A percentile compares a stretch with the other conserved stretches of the same genome.
phyloP scores from a whole-genome alignment of 345 rosid genomes.

The Citrus cavaleriei region DNA sequence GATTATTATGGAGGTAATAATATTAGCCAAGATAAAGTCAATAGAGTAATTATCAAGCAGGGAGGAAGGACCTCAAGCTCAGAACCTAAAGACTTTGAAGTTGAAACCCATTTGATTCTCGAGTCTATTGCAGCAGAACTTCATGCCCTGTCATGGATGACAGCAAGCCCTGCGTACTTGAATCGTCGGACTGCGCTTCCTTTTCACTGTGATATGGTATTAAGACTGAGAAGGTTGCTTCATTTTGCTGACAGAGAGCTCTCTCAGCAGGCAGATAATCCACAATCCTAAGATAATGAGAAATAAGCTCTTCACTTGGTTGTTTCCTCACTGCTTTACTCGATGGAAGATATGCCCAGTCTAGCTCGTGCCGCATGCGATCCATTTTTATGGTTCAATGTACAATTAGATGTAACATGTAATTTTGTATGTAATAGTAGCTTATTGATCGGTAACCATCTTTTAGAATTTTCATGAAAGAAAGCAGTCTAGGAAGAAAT shows the following conservation, averaged over 20 bases:
- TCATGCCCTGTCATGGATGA: conserved; percentile 98
- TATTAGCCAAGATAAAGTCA: conserved; percentile 44
- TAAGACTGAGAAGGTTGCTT: conserved; percentile 89
- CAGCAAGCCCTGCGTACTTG: conserved; percentile 81
- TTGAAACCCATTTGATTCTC: conserved; percentile 73
- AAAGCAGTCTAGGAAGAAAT: conserved; percentile 23
- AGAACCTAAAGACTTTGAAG: conserved; percentile 70
- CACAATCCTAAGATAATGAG: conserved; percentile 15
- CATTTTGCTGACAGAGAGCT: conserved; percentile 94
- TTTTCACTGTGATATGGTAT: conserved; percentile 92
- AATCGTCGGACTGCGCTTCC: conserved; percentile 90
- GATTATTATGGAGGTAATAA: conserved; percentile 80
- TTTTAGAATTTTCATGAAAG: conserved; percentile 10
- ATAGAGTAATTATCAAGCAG: conserved; percentile 52
- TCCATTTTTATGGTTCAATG: conserved; percentile 4
- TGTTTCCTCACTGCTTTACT: background rate
- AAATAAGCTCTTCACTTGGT: background rate
- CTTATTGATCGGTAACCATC: background rate
- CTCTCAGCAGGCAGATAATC: conserved; percentile 47
- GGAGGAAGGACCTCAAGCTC: conserved; percentile 48
- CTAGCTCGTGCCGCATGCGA: background rate
- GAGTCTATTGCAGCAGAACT: conserved; percentile 88
- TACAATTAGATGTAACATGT: conserved; percentile 22
- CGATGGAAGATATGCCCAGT: background rate
- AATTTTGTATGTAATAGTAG: conserved; percentile 12